Conservation (phyloP, 2,329 filamentous ascomycete genomes). For the Exophiala bonariae region DNA sequence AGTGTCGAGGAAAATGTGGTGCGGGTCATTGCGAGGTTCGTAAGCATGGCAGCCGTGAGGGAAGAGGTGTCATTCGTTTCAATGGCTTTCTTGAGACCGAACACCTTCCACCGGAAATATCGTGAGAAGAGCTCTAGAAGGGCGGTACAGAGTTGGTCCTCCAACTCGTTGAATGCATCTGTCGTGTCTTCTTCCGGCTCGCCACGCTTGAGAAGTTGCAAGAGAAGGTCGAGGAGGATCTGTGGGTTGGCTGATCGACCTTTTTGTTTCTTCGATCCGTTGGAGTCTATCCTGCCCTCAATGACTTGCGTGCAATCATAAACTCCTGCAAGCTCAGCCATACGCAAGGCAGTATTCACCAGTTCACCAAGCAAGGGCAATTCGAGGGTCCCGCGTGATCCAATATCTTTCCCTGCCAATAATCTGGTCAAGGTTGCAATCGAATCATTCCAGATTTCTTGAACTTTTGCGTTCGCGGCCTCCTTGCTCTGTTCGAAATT, state of each 20-base stretch:
- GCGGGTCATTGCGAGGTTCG: slow-evolving; percentile 64
- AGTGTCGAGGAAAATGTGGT: slow-evolving; percentile 53
- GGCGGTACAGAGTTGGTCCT: slow-evolving; percentile 75
- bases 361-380: slow-evolving; percentile 67
- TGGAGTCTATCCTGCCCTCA: slow-evolving; percentile 54
- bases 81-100: slow-evolving; percentile 58
- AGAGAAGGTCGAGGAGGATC: slow-evolving; percentile 64
- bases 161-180: slow-evolving; percentile 70
- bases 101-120: slow-evolving; percentile 94
- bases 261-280: slow-evolving; percentile 39
- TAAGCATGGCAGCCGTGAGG: slow-evolving; percentile 64
- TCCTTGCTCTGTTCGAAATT: slow-evolving; percentile 88
- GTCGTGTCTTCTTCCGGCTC: slow-evolving; percentile 63
- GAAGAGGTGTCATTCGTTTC: slow-evolving; percentile 53
- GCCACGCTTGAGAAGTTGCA: slow-evolving; percentile 72
- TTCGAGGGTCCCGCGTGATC: slow-evolving; percentile 67
- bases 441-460: slow-evolving; percentile 81
- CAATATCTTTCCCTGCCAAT: slow-evolving; percentile 70
- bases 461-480: slow-evolving; percentile 75
- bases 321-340: slow-evolving; percentile 77
- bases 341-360: slow-evolving; percentile 72
- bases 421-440: slow-evolving; percentile 72
- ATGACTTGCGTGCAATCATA: slow-evolving; percentile 75
- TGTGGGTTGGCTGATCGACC: slow-evolving; percentile 38
- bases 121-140: slow-evolving; percentile 76